These are phyloP conservation scores for Sporothrix inflata DNA, from an alignment of 2,329 filamentous ascomycete genomes.

Conservation along the genomic window DNA sequence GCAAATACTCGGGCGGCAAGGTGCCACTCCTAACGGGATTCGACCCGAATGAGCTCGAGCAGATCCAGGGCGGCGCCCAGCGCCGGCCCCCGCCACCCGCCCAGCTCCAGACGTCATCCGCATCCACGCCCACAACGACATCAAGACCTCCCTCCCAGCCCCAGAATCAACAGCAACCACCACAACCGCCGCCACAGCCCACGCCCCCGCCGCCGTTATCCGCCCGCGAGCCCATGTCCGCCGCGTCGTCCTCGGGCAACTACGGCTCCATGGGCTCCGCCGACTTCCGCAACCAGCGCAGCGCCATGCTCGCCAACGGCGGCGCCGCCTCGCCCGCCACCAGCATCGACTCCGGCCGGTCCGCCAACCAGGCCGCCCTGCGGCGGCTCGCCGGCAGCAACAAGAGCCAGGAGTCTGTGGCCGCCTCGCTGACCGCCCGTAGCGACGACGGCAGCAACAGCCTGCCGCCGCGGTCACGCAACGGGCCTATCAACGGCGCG, in stretches of 20 bases:
- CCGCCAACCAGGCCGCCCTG: constrained; percentile 47
- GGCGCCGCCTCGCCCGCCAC: constrained; percentile 52
- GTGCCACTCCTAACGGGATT: constrained; percentile 81
- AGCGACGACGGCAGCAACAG: constrained; percentile 56
- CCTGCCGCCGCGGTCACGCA: constrained; percentile 56
- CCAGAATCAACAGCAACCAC: neutral
- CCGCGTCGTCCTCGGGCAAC: constrained; percentile 30
- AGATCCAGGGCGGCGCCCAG: constrained; percentile 64
- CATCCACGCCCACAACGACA: constrained; percentile 5
- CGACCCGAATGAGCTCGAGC: constrained; percentile 75
- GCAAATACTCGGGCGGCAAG: constrained; percentile 90
- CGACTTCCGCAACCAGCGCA: constrained; percentile 37
- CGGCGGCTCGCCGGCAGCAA: constrained; percentile 55
- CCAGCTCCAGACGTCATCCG: constrained; percentile 29
- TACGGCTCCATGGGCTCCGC: constrained; percentile 30
- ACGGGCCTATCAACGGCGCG: constrained; percentile 42
- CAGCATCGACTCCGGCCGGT: constrained; percentile 55
- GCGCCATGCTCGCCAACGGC: constrained; percentile 39
- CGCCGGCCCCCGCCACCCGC: constrained; percentile 45
- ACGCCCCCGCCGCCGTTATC: constrained; percentile 36
- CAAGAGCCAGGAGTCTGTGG: constrained; percentile 62
- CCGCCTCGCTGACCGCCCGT: constrained; percentile 51
- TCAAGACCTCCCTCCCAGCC: constrained; percentile 22
- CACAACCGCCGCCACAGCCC: constrained; percentile 18
- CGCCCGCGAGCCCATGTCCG: constrained; percentile 33